Evolutionary conservation across 495 filamentous ascomycete species (phyloP).

Genomic region (Ascobolus immersus): DNA sequence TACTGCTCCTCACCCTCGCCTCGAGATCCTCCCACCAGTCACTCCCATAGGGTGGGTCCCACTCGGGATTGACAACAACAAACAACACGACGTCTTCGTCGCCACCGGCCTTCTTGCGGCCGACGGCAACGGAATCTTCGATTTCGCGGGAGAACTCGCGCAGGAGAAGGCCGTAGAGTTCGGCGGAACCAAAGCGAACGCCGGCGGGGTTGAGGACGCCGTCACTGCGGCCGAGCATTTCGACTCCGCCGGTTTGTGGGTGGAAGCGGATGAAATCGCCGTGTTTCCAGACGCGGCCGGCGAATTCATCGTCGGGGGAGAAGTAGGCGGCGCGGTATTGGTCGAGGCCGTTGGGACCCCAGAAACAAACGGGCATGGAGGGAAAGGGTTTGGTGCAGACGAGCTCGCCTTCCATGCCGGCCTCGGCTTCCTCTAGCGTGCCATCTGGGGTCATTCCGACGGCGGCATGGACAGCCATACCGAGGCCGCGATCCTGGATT

Average conservation of each 20-base stretch:
- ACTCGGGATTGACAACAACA: slow-evolving; percentile 54
- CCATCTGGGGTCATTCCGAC: slow-evolving; percentile 25
- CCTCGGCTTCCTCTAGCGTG: slow-evolving; percentile 12
- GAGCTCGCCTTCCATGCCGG: slow-evolving; percentile 67
- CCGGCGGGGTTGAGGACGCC: slow-evolving; percentile 57
- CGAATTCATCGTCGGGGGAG: slow-evolving; percentile 43
- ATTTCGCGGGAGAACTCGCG: slow-evolving; percentile 51
- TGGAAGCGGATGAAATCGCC: slow-evolving; percentile 75
- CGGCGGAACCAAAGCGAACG: slow-evolving; percentile 52
- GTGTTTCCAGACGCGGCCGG: slow-evolving; percentile 68
- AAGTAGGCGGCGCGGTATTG: slow-evolving; percentile 73
- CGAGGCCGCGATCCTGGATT: slow-evolving; percentile 70
- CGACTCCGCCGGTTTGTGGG: slow-evolving; percentile 36
- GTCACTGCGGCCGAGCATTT: slow-evolving; percentile 62
- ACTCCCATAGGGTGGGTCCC: slow-evolving; percentile 17
- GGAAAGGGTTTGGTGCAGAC: slow-evolving; percentile 74
- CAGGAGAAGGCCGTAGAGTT: slow-evolving; percentile 80
- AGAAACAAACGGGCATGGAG: slow-evolving; percentile 74
- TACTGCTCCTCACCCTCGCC: slow-evolving; percentile 30
- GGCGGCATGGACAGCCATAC: slow-evolving; percentile 63
- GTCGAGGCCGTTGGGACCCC: slow-evolving; percentile 39
- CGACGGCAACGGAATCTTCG: slow-evolving; percentile 67
- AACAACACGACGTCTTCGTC: slow-evolving; percentile 70
- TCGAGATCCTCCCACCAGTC: slow-evolving; percentile 27
- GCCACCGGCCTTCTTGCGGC: slow-evolving; percentile 34